phyloP scores from a whole-genome alignment of 1,139 yeast species.

The Suhomyces terraborum region DNA sequence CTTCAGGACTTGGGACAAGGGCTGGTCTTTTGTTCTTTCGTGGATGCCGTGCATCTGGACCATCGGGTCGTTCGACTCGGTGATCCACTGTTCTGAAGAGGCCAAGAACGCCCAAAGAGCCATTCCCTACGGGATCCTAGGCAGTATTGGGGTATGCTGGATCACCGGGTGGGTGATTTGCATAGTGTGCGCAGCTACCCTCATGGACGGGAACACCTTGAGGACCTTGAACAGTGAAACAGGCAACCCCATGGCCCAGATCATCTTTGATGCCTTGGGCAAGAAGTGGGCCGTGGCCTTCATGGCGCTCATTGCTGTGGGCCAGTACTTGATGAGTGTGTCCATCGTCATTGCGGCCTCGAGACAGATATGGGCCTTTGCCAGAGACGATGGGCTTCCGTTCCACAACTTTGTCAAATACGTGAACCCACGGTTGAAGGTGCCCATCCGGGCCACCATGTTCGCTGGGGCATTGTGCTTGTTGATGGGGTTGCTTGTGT shows the following conservation, averaged over 20 bases:
- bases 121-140: constrained; percentile 39
- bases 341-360: constrained; percentile 53
- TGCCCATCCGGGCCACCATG: constrained; percentile 39
- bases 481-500: constrained; percentile 32
- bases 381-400: constrained; percentile 49
- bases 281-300: constrained; percentile 69
- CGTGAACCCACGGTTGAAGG: constrained; percentile 28
- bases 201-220: constrained; percentile 48
- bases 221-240: constrained; percentile 41
- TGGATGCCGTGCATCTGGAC: constrained; percentile 40
- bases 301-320: constrained; percentile 58
- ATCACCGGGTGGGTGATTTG: constrained; percentile 60
- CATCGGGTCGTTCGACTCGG: constrained; percentile 36
- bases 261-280: constrained; percentile 65
- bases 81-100: constrained; percentile 37
- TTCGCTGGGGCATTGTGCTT: constrained; percentile 31
- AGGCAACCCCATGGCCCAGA: constrained; percentile 66
- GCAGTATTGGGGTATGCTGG: constrained; percentile 60
- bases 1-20: constrained; percentile 58
- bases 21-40: constrained; percentile 50
- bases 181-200: constrained; percentile 55
- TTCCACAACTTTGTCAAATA: constrained; percentile 32
- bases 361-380: constrained; percentile 54
- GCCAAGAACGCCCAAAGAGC: constrained; percentile 30
- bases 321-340: constrained; percentile 68